phyloP scores from a whole-genome alignment of 2,329 filamentous ascomycete genomes.

The Leptographium galeiforme region DNA sequence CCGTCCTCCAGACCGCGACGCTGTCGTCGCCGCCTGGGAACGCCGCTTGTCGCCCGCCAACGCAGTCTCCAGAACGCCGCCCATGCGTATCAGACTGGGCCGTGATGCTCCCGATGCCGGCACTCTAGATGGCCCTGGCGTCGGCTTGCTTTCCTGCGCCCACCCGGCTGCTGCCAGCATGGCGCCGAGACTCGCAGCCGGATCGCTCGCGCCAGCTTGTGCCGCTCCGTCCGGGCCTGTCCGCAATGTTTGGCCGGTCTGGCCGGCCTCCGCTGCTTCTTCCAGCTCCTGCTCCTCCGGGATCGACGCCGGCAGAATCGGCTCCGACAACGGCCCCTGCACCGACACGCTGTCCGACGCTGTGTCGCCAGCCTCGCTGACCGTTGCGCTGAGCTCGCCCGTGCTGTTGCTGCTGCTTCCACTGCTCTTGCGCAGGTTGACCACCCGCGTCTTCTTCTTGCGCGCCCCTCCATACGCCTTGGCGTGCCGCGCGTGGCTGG shows the following conservation, averaged over 20 bases:
- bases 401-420: neutral
- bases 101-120: neutral
- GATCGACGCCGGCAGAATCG: constrained; percentile 40
- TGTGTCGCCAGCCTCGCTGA: constrained; percentile 36
- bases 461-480: constrained; percentile 46
- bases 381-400: constrained; percentile 29
- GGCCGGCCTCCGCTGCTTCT: constrained; percentile 1
- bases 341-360: constrained; percentile 35
- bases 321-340: constrained; percentile 47
- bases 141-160: neutral
- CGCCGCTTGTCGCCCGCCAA: neutral
- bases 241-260: too few species aligned
- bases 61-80: neutral
- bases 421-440: constrained; percentile 54
- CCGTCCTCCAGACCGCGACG: neutral
- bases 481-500: constrained; percentile 39
- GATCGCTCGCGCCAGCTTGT: neutral
- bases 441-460: constrained; percentile 73
- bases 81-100: neutral
- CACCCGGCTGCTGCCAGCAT: constrained; percentile 1
- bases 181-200: constrained; percentile 4
- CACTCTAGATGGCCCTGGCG: neutral
- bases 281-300: constrained; percentile 47
- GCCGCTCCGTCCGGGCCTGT: neutral
- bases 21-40: neutral